Evolutionary conservation across 176 grass and related monocot genomes (phyloP).

Genomic region (Oryza longistaminata): DNA sequence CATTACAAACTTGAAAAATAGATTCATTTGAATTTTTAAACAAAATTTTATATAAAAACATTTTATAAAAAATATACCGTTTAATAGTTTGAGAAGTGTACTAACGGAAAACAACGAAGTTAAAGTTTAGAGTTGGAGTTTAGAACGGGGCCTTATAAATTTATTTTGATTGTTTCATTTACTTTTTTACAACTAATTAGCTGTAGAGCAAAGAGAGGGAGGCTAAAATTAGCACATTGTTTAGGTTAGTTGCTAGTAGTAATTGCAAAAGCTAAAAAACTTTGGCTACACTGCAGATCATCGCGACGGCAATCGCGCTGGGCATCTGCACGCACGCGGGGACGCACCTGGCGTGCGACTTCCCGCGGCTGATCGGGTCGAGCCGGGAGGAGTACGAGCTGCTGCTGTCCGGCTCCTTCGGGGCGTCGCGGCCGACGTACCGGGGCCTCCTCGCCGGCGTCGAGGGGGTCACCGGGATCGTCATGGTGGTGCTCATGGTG

Average conservation of each 20-base stretch:
- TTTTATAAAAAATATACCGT: no score
- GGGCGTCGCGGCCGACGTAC: conserved; percentile 55
- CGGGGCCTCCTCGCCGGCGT: conserved; percentile 57
- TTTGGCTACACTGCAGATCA: conserved; percentile 35
- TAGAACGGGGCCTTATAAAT: no score
- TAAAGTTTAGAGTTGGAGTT: no score
- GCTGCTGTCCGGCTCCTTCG: conserved; percentile 53
- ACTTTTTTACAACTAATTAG: no score
- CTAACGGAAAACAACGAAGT: no score
- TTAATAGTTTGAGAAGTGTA: no score
- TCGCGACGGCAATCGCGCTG: conserved; percentile 69
- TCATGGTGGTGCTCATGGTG: conserved; percentile 76
- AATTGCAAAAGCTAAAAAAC: no score
- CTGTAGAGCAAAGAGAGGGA: no score
- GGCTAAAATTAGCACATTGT: neutral
- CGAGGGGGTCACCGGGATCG: conserved; percentile 77
- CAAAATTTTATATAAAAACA: no score
- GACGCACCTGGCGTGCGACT: conserved; percentile 80
- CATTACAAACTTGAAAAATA: no score
- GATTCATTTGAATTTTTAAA: no score
- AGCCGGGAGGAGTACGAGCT: conserved; percentile 45
- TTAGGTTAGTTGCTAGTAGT: neutral
- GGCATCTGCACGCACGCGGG: conserved; percentile 70
- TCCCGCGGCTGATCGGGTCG: conserved; percentile 63
- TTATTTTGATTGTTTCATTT: no score